Conservation (phyloP, 768 basidiomycete species). For the Galerina marginata region DNA sequence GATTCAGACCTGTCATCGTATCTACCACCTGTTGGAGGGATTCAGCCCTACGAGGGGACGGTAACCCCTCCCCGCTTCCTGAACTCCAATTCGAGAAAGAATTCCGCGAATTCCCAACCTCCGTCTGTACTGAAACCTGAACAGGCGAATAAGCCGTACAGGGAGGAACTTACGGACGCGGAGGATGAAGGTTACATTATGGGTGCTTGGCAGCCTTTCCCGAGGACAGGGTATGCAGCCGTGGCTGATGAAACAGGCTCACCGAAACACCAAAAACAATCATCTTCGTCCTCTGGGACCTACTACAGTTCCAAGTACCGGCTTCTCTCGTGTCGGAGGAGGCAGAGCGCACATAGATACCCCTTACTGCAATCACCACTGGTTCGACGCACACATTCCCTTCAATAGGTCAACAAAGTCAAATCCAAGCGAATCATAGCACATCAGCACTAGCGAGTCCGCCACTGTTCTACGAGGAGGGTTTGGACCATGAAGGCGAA, state of each 20-base stretch:
- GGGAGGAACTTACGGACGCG: slow-evolving; percentile 59
- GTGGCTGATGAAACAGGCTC: not conserved
- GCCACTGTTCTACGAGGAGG: slow-evolving; percentile 11
- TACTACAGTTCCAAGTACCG: slow-evolving; percentile 33
- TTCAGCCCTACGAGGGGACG: slow-evolving; percentile 30
- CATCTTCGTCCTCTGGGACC: slow-evolving; percentile 14
- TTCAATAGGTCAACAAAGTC: slow-evolving; percentile 56
- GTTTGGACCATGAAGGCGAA: slow-evolving; percentile 12
- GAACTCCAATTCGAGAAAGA: slow-evolving; percentile 46
- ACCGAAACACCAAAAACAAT: slow-evolving; percentile 24
- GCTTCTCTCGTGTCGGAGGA: slow-evolving; percentile 88
- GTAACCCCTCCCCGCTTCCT: slow-evolving; percentile 41
- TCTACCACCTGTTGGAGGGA: slow-evolving; percentile 46
- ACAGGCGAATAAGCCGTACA: slow-evolving; percentile 76
- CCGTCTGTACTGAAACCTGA: slow-evolving; percentile 81
- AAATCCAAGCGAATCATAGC: slow-evolving; percentile 24
- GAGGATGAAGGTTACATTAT: slow-evolving; percentile 91
- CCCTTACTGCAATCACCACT: slow-evolving; percentile 74
- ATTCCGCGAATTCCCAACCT: slow-evolving; percentile 60
- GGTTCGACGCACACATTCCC: slow-evolving; percentile 73
- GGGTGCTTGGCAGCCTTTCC: slow-evolving; percentile 90
- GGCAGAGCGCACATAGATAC: slow-evolving; percentile 85
- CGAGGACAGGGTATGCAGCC: slow-evolving; percentile 43
- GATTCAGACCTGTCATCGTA: slow-evolving; percentile 58
- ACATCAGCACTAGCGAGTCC: slow-evolving; percentile 19